A percentile compares a stretch with the other conserved stretches of the same genome.
Conservation (phyloP, 108 stramenopile species). For the Seminavis robusta region DNA sequence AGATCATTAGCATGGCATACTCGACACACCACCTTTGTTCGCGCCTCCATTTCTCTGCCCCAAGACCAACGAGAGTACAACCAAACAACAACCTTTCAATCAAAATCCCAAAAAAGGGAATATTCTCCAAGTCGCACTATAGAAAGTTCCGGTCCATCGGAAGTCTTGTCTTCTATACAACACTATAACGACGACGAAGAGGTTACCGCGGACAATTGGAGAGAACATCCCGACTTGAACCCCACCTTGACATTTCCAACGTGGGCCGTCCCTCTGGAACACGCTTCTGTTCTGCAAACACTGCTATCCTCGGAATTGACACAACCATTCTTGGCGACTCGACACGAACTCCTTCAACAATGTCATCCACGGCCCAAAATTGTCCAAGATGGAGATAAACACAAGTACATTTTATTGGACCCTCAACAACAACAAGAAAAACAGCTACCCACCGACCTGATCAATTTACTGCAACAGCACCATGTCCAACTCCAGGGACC, state of each 20-base stretch:
- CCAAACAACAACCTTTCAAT: too few species aligned
- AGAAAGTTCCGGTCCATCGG: too few species aligned
- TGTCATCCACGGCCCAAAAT: slow-evolving; percentile 67
- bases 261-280: slow-evolving; percentile 22
- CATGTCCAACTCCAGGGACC: neutral
- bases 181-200: too few species aligned
- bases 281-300: slow-evolving; percentile 7
- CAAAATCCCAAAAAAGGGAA: too few species aligned
- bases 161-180: too few species aligned
- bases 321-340: slow-evolving; percentile 45
- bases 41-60: too few species aligned
- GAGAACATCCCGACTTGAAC: slow-evolving; percentile 36
- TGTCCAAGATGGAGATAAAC: slow-evolving; percentile 35
- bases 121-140: too few species aligned
- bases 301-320: slow-evolving; percentile 15
- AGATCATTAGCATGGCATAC: too few species aligned
- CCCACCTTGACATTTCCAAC: slow-evolving; percentile 26
- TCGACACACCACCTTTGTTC: too few species aligned
- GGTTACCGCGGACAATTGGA: slow-evolving; percentile 38
- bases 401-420: slow-evolving; percentile 24
- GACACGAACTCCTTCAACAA: slow-evolving; percentile 41
- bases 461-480: slow-evolving; percentile 1
- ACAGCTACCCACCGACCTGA: neutral
- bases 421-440: slow-evolving; percentile 4
- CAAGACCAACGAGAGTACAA: too few species aligned